Percentiles rank a stretch among this genome's conserved stretches.
Conservation (phyloP, 208 protist species). For the Leishmania lainsoni region DNA sequence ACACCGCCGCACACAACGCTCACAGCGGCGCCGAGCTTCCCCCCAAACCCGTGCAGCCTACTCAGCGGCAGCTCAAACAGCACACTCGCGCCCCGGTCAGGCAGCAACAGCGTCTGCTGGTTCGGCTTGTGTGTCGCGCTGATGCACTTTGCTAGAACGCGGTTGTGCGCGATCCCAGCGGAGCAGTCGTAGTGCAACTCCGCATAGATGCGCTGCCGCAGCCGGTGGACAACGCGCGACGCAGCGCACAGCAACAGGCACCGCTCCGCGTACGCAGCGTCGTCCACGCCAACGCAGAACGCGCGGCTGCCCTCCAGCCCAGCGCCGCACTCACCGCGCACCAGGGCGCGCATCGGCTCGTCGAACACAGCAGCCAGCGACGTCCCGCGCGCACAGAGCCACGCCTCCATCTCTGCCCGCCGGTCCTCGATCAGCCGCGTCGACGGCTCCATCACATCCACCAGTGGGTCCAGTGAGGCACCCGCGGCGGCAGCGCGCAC, state of each 20-base stretch:
- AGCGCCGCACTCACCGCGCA: conserved; percentile 26
- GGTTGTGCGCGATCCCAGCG: conserved; percentile 87
- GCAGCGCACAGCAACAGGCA: conserved; percentile 67
- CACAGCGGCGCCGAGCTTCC: conserved; percentile 81
- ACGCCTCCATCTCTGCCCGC: conserved; percentile 54
- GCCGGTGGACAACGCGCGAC: conserved; percentile 19
- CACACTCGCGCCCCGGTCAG: conserved; percentile 53
- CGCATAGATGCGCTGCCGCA: conserved; percentile 38
- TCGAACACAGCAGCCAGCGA: conserved; percentile 59
- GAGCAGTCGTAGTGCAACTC: conserved; percentile 85
- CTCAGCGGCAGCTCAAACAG: conserved; percentile 48
- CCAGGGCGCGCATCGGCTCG: conserved; percentile 50
- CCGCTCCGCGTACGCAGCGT: conserved; percentile 38
- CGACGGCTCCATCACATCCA: conserved; percentile 53
- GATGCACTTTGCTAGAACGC: conserved; percentile 84
- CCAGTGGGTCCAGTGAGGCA: conserved; percentile 32
- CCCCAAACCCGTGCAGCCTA: conserved; percentile 51
- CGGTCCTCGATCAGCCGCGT: conserved; percentile 63
- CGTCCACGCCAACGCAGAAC: conserved; percentile 34
- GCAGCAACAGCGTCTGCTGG: conserved; percentile 82
- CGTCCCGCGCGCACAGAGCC: conserved; percentile 48
- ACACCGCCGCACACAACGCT: conserved; percentile 42
- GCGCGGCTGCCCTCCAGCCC: conserved; percentile 35
- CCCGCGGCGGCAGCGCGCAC: conserved; percentile 24
- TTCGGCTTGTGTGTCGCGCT: conserved; percentile 83